These are phyloP conservation scores for Ophiostoma australiae DNA, from an alignment of 2,329 filamentous ascomycete species.

Conservation along the genomic window DNA sequence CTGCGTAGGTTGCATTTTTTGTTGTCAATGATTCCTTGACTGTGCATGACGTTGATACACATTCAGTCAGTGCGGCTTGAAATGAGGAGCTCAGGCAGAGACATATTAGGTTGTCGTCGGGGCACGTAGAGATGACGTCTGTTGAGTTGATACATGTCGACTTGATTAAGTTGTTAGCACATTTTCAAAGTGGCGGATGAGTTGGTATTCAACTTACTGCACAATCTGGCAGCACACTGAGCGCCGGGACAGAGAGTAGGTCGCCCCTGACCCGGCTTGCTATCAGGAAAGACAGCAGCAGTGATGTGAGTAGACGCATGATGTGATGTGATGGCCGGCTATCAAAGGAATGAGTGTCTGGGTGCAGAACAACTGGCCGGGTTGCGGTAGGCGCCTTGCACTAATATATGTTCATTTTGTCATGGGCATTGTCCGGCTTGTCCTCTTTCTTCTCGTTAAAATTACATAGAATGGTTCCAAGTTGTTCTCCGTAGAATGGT, in stretches of 20 bases:
- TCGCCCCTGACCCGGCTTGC: neutral
- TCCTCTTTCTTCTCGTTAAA: neutral
- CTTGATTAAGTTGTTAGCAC: neutral
- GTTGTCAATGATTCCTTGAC: conserved; percentile 21
- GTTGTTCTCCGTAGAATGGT: neutral
- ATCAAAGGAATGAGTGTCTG: neutral
- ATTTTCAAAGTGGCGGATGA: neutral
- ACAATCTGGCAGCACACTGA: neutral
- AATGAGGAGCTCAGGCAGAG: conserved; percentile 17
- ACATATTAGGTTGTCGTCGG: conserved; percentile 11
- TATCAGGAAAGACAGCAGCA: neutral
- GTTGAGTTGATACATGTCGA: conserved; percentile 3
- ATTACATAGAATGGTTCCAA: neutral
- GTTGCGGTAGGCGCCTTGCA: neutral
- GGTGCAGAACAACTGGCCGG: neutral
- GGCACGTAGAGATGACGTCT: neutral
- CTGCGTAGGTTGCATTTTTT: conserved; percentile 30
- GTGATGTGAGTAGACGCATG: neutral
- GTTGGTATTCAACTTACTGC: neutral
- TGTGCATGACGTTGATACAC: conserved; percentile 14
- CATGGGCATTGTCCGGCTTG: neutral
- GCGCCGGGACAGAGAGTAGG: neutral
- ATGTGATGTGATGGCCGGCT: neutral
- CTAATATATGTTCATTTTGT: neutral
- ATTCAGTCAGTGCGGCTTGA: conserved; percentile 1